A percentile compares a stretch with the other conserved stretches of the same genome.
Evolutionary conservation across 768 basidiomycete genomes (phyloP).

Genomic region (Gyrodon lividus): DNA sequence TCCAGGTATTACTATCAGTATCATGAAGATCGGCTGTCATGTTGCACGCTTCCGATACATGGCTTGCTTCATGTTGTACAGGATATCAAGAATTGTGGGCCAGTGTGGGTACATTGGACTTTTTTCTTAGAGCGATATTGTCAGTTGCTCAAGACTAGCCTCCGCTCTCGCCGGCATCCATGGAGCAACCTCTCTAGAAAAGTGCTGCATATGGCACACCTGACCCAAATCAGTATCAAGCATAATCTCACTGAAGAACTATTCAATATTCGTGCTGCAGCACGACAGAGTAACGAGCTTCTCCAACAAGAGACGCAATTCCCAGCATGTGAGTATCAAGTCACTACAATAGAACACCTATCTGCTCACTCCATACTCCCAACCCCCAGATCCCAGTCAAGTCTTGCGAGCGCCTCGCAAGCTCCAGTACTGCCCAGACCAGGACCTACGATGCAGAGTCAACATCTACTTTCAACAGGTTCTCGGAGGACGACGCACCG

Average conservation of each 20-base stretch:
- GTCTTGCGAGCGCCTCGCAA: neutral
- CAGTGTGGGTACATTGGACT: constrained; percentile 1
- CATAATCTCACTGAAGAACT: constrained; percentile 1
- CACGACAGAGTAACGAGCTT: too few species aligned
- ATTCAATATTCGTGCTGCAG: neutral
- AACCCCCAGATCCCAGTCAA: neutral
- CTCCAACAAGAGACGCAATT: too few species aligned
- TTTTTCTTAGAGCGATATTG: neutral
- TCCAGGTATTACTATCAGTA: constrained; percentile 4
- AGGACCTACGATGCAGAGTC: neutral
- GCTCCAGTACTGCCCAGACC: neutral
- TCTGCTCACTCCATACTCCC: neutral
- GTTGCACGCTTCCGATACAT: constrained; percentile 1
- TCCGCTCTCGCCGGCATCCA: neutral
- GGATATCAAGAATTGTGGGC: neutral
- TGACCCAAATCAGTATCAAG: neutral
- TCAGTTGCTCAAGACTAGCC: neutral
- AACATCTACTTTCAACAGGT: neutral
- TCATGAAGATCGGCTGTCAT: neutral
- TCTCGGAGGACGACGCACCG: neutral
- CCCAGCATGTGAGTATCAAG: too few species aligned
- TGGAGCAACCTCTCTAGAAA: neutral
- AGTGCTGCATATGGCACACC: neutral
- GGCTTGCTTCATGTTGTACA: neutral
- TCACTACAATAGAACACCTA: too few species aligned